Conservation (phyloP, 2,329 filamentous ascomycete genomes). For the Coniochaeta pulveracea region DNA sequence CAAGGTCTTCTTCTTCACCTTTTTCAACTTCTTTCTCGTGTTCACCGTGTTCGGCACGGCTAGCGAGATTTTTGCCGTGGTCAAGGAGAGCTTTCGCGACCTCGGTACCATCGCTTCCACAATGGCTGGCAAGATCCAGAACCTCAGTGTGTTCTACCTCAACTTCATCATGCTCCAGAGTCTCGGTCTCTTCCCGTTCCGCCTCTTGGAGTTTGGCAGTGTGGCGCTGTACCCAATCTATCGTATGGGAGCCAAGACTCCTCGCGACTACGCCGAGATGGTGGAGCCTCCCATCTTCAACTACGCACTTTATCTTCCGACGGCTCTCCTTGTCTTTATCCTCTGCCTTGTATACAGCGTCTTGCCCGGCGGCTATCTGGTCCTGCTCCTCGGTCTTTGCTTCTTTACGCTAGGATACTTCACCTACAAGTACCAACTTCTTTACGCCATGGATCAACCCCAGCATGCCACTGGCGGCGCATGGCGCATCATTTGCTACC, state of each 20-base stretch:
- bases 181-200: slow-evolving; percentile 85
- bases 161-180: slow-evolving; percentile 92
- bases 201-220: slow-evolving; percentile 80
- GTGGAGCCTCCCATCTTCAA: slow-evolving; percentile 77
- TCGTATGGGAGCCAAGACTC: slow-evolving; percentile 70
- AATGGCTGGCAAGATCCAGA: slow-evolving; percentile 65
- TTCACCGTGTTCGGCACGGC: slow-evolving; percentile 84
- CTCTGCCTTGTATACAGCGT: slow-evolving; percentile 94
- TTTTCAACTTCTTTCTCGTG: slow-evolving; percentile 96
- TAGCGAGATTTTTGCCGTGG: slow-evolving; percentile 59
- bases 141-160: slow-evolving; percentile 74
- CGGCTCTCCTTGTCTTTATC: slow-evolving; percentile 85
- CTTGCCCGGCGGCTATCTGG: slow-evolving; percentile 65
- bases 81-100: slow-evolving; percentile 67
- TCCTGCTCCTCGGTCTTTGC: slow-evolving; percentile 69
- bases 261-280: slow-evolving; percentile 77
- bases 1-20: slow-evolving; percentile 99
- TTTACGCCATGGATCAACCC: slow-evolving; percentile 97
- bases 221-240: slow-evolving; percentile 75
- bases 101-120: slow-evolving; percentile 66
- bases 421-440: slow-evolving; percentile 91
- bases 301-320: slow-evolving; percentile 92
- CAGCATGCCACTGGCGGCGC: slow-evolving; percentile 87
- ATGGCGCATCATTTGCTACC: slow-evolving; percentile 95
- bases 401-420: slow-evolving; percentile 81